Conservation (phyloP, 257 asterid species). For the Solanum stenotomum region DNA sequence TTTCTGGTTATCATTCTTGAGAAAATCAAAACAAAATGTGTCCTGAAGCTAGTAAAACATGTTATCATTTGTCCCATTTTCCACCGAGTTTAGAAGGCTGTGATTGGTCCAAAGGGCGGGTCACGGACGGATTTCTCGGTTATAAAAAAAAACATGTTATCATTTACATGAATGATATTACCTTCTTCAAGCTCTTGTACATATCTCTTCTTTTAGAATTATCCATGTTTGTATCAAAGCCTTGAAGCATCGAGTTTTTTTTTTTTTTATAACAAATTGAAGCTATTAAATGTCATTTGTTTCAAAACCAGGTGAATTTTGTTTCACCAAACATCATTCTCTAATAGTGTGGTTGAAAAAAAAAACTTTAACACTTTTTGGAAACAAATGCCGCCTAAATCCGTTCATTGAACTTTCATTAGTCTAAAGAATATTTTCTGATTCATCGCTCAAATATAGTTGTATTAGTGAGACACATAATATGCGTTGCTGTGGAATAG, state of each 20-base stretch:
- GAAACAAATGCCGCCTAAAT: background rate
- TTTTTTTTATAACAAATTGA: background rate
- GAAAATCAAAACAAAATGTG: background rate
- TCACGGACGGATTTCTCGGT: no score
- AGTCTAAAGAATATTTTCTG: background rate
- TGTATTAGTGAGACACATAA: background rate
- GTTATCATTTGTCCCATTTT: background rate
- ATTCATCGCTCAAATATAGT: background rate
- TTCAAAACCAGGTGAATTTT: background rate
- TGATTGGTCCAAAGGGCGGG: no score
- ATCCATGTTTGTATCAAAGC: background rate
- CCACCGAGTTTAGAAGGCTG: no score
- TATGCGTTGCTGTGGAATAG: background rate
- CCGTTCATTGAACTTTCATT: background rate
- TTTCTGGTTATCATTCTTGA: background rate
- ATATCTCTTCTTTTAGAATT: background rate
- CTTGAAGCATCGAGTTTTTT: background rate
- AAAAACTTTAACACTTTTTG: background rate
- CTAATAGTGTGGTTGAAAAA: background rate
- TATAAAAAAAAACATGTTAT: background rate
- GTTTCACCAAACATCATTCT: background rate
- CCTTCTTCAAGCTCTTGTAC: background rate
- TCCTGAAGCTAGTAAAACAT: background rate
- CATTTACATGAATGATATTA: background rate
- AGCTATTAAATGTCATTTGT: background rate